Evolutionary conservation across 108 stramenopile genomes (phyloP).

Genomic region (Cyclostephanos invisitatus): DNA sequence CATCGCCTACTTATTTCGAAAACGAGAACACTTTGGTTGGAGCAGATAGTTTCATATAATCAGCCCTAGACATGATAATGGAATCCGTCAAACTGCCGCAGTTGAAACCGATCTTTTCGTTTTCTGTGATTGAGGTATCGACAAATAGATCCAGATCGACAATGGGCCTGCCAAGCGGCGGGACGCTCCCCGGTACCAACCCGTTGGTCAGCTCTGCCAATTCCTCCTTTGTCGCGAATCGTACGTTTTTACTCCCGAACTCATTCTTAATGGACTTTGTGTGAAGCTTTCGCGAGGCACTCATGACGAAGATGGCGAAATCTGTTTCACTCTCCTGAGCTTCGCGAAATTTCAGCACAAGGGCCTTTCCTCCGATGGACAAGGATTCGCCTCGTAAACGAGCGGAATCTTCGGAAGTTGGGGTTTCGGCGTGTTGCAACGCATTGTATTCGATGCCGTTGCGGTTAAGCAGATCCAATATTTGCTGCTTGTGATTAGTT

Average conservation of each 20-base stretch:
- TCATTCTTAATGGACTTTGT: slow-evolving; percentile 24
- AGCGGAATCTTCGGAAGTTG: slow-evolving; percentile 29
- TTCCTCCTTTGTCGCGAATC: slow-evolving; percentile 24
- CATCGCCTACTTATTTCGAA: slow-evolving; percentile 7
- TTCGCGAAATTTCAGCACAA: slow-evolving; percentile 18
- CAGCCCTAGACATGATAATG: slow-evolving; percentile 10
- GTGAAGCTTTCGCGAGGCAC: slow-evolving; percentile 18
- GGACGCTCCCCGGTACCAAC: slow-evolving; percentile 15
- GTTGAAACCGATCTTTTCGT: slow-evolving; percentile 16
- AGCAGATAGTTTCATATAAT: slow-evolving; percentile 9
- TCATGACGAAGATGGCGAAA: slow-evolving; percentile 22
- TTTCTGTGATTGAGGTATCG: slow-evolving; percentile 21
- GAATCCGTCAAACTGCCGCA: slow-evolving; percentile 30
- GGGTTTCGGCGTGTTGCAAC: slow-evolving; percentile 21
- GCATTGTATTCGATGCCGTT: slow-evolving; percentile 20
- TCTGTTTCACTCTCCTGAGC: background rate
- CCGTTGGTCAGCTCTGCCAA: slow-evolving; percentile 16
- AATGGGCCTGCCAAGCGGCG: slow-evolving; percentile 19
- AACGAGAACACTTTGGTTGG: slow-evolving; percentile 18
- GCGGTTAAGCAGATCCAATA: slow-evolving; percentile 8
- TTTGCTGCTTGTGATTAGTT: slow-evolving; percentile 10
- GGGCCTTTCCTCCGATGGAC: slow-evolving; percentile 17
- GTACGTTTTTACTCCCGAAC: slow-evolving; percentile 25
- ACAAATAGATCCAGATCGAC: slow-evolving; percentile 25
- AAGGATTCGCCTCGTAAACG: slow-evolving; percentile 19